A percentile compares a stretch with the other conserved stretches of the same genome.
These are phyloP conservation scores for Globisporangium viniferum DNA, from an alignment of 352 stramenopile genomes.

Conservation along the genomic window DNA sequence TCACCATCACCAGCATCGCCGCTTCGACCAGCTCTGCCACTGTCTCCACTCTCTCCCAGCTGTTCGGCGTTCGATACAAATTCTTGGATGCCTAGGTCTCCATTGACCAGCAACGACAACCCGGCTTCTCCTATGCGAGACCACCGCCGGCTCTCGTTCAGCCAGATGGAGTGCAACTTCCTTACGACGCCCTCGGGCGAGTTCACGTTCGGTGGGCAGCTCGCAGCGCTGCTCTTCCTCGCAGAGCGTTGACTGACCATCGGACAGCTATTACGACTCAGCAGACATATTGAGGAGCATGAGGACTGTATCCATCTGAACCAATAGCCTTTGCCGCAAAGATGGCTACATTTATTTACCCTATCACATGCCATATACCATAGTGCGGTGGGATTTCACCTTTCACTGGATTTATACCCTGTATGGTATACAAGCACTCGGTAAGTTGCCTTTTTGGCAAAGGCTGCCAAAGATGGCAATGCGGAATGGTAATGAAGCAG, in stretches of 20 bases:
- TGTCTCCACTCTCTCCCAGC: background rate
- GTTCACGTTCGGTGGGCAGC: conserved; percentile 40
- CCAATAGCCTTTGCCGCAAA: too few relatives aligned
- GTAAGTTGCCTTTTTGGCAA: too few relatives aligned
- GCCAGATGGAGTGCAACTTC: conserved; percentile 27
- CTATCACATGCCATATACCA: too few relatives aligned
- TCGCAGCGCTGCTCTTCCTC: conserved; percentile 48
- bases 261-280: too few relatives aligned
- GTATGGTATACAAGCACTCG: too few relatives aligned
- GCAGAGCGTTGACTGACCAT: background rate
- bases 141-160: conserved; percentile 25
- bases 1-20: conserved; percentile 7
- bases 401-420: too few relatives aligned
- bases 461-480: too few relatives aligned
- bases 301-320: too few relatives aligned
- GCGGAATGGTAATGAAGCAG: background rate
- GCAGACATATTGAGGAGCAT: too few relatives aligned
- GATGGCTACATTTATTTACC: too few relatives aligned
- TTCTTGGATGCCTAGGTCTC: background rate
- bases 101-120: background rate
- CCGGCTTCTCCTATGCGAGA: background rate
- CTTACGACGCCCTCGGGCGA: conserved; percentile 28
- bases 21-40: background rate
- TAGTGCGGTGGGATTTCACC: too few relatives aligned
- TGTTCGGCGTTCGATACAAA: background rate